A percentile compares a stretch with the other conserved stretches of the same genome.
Evolutionary conservation across 148 eudicot genomes (phyloP).

Genomic region (Pouteria glomerata): DNA sequence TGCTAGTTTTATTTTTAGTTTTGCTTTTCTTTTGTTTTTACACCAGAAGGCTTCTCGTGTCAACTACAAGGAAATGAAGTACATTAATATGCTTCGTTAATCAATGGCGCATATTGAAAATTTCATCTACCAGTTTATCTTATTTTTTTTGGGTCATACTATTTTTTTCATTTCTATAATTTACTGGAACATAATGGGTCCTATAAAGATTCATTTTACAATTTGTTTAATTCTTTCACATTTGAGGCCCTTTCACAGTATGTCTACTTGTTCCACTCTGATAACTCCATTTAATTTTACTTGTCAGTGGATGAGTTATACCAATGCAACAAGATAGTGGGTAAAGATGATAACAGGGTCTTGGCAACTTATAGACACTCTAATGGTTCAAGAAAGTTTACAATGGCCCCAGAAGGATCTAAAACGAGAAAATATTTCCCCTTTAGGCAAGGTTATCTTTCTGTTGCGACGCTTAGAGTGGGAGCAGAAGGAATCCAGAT

Average conservation of each 20-base stretch:
- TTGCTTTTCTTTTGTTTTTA: background rate
- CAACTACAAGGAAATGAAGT: background rate
- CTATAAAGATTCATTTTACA: background rate
- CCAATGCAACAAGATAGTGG: slow-evolving; percentile 78
- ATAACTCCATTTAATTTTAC: slow-evolving; percentile 8
- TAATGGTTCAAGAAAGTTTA: slow-evolving; percentile 34
- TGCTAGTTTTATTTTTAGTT: background rate
- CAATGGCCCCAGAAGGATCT: slow-evolving; percentile 41
- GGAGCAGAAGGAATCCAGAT: slow-evolving; percentile 94
- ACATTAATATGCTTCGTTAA: background rate
- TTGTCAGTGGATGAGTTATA: slow-evolving; percentile 84
- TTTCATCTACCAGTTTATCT: background rate
- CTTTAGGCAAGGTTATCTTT: slow-evolving; percentile 80
- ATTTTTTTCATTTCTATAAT: background rate
- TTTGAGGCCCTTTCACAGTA: background rate
- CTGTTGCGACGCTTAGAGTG: slow-evolving; percentile 88
- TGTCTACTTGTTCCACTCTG: background rate
- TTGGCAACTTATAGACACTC: slow-evolving; percentile 21
- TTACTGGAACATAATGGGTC: background rate
- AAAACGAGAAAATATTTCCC: slow-evolving; percentile 67
- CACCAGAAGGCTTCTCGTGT: background rate
- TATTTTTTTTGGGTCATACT: background rate
- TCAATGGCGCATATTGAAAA: background rate
- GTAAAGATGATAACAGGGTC: slow-evolving; percentile 48
- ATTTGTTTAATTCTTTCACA: background rate